Conservation (phyloP, 2,329 filamentous ascomycete species). For the Apiospora phragmitis region DNA sequence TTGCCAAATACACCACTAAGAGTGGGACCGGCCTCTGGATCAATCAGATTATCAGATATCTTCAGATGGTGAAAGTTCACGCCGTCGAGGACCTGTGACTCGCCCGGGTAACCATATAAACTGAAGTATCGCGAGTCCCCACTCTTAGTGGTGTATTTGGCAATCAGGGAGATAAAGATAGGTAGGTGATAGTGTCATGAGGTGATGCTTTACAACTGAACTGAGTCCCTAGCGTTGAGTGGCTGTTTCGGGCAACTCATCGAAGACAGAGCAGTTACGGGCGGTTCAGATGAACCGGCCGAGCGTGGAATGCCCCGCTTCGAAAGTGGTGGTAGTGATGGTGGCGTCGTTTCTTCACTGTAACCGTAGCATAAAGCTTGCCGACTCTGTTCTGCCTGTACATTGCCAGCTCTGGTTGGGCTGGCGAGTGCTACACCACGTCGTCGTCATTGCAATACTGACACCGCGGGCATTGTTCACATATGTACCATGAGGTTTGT, state of each 20-base stretch:
- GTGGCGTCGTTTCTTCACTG: neutral
- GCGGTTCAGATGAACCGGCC: slow-evolving; percentile 5
- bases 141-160: no score
- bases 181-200: neutral
- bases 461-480: neutral
- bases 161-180: no score
- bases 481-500: neutral
- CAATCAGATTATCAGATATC: no score
- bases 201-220: neutral
- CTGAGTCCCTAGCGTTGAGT: neutral
- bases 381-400: neutral
- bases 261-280: neutral
- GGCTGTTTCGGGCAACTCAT: slow-evolving; percentile 5
- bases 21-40: no score
- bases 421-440: neutral
- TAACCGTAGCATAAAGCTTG: neutral
- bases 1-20: no score
- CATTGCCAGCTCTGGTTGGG: neutral
- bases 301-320: slow-evolving; percentile 3
- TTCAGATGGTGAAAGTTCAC: no score
- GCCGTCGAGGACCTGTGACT: no score
- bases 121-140: no score
- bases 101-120: no score
- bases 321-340: neutral
- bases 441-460: neutral